These are phyloP conservation scores for Solanum phureja DNA, from an alignment of 257 asterid genomes.

Conservation along the genomic window DNA sequence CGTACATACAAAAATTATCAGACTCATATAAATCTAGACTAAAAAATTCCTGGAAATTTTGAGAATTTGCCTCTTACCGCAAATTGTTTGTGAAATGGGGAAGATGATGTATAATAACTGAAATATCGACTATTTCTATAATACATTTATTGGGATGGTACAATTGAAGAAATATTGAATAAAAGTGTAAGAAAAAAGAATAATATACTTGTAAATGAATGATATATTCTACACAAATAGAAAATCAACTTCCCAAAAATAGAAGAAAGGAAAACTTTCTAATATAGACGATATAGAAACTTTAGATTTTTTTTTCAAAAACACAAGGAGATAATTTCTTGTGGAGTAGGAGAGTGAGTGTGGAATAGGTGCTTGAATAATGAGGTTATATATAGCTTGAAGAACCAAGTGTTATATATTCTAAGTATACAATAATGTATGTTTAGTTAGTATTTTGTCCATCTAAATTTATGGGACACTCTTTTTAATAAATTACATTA, in stretches of 20 bases:
- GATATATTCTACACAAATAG: neutral
- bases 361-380: neutral
- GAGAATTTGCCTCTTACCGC: neutral
- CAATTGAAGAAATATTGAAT: too few species aligned
- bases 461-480: rapidly evolving
- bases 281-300: neutral
- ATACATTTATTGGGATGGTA: too few species aligned
- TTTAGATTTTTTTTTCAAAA: neutral
- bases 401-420: neutral
- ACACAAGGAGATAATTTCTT: neutral
- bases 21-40: neutral
- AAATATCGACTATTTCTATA: neutral
- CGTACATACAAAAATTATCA: neutral
- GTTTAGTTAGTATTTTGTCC: rapidly evolving
- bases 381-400: neutral
- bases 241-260: neutral
- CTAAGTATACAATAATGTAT: neutral
- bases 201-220: neutral
- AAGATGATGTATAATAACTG: neutral
- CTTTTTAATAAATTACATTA: too few species aligned
- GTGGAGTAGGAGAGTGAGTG: neutral
- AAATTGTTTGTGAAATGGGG: neutral
- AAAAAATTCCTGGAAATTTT: neutral
- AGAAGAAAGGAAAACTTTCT: neutral
- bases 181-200: neutral